Evolutionary conservation across 495 filamentous ascomycete species (phyloP), one percentile per base, ranked within the genome.

Genomic region (Penicillium manginii): DNA sequence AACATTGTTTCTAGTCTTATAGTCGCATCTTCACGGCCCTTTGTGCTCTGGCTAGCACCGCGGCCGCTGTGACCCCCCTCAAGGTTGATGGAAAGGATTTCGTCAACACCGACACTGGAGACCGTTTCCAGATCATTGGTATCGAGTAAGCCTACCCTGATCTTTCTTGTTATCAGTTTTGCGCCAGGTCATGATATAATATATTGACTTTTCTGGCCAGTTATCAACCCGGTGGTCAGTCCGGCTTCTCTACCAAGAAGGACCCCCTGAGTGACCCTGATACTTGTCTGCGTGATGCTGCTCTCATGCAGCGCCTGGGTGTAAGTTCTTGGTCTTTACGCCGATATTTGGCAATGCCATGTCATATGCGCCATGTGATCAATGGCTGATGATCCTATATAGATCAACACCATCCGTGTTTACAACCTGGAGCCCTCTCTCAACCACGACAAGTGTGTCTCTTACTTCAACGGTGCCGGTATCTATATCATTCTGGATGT

Each of bases 181-280:
- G 21, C 23, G 45, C 40, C 54, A 22, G 52, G 53, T 37, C 40
- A 51, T 54, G 62, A n/a, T n/a, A n/a, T n/a, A n/a, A n/a, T n/a
- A n/a, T n/a, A 45, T 45, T 73, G 57, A 72, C 48, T 55, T 17
- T 17, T 9, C 37, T 19, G 29, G 55, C 67, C 61, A 86, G 83
- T 63, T 97, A 97, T 77, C 93, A 98, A 77, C 93, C 93, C 26
- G 93, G 92, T 66, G 93, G 93, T 68, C 84, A 87, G 52, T 80
- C 84, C n/a, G 93, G 85, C 43, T 96, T 96, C 76, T 81, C 86
- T 63, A 81, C 83, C 10, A 75, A 70, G 8, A 70, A 79, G 43
- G 93, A 98, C 71, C 88, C 93, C 49, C 79, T 98, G 50, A 91
- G 83, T 65, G 81, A 96, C 70, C 80, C 77, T 22, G 82, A 86